Base-by-base conservation (phyloP, 139 green algal genomes). In the Mesostigma viride region DNA sequence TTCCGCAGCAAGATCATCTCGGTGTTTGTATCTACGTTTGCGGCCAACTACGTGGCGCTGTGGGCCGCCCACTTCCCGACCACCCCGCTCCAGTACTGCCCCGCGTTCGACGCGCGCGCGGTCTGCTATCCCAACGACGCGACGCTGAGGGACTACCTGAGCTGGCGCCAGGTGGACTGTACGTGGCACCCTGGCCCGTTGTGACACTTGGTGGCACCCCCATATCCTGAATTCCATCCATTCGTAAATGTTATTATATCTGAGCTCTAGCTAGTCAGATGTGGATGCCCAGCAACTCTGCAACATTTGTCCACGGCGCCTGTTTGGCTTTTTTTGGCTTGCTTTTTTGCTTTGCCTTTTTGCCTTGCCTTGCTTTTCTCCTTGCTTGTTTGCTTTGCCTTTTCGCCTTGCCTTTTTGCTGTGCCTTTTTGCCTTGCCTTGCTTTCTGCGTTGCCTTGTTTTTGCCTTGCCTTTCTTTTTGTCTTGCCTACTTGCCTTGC, bases 1-100 rank as follows among this genome's bases (percentile, higher is more conserved):
- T n/a, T n/a, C n/a, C n/a, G n/a, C n/a, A n/a, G n/a, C n/a, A 97
- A 97, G 80, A 69, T 97, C 0, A 76, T 94, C 3, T 94, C 88
- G 0, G 65, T 93, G 4, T 48, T 95, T 0, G 74, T 78, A 0
- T 94, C 85, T n/a, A 86, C 76, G 63, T 97, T 97, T 73, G 85
- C 85, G 0, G 86, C 76, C 24, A 83, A 66, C 68, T 97, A 94
- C 69, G 89, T 95, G 3, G 61, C 84, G 4, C 62, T 71, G 2
- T 97, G 91, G 91, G 0, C 65, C 0, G 2, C 64, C 1, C 81
- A 77, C 70, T 64, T 83, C 17, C 34, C 34, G 0, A 46, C 74
- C 1, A 68, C 74, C 59, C 69, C 75, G 1, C 78, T 96, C 51
- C 60, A 75, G 17, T 65, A 66, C 32, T 82, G 80, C 3, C 91